phyloP scores from a whole-genome alignment of 768 basidiomycete genomes.

The Amanita subjunquillea region DNA sequence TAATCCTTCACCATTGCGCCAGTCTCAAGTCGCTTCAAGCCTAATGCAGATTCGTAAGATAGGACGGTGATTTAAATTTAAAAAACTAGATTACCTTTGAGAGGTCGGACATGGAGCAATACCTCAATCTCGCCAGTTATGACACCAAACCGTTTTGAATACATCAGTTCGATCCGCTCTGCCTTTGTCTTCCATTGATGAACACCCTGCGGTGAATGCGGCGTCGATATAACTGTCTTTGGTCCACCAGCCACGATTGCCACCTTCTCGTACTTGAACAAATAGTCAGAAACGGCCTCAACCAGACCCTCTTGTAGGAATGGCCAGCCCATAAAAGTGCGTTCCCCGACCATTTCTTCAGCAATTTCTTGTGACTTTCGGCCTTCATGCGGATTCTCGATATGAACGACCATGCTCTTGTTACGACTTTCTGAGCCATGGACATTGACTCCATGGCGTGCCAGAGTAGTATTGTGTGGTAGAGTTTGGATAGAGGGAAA shows the following conservation, averaged over 20 bases:
- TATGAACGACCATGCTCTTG: slow-evolving; percentile 87
- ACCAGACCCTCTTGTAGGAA: slow-evolving; percentile 91
- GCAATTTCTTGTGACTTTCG: slow-evolving; percentile 68
- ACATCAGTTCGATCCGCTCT: slow-evolving; percentile 70
- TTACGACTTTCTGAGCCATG: slow-evolving; percentile 86
- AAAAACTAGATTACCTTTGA: slow-evolving; percentile 57
- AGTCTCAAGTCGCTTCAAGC: slow-evolving; percentile 79
- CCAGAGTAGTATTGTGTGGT: slow-evolving; percentile 65
- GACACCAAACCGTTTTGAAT: slow-evolving; percentile 86
- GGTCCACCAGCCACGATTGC: slow-evolving; percentile 37
- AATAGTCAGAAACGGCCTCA: slow-evolving; percentile 73
- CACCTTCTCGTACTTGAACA: slow-evolving; percentile 80
- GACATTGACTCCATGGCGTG: slow-evolving; percentile 85
- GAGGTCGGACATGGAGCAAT: slow-evolving; percentile 77
- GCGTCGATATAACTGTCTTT: slow-evolving; percentile 54
- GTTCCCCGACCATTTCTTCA: slow-evolving; percentile 59
- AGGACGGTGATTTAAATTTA: neutral
- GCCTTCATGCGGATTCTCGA: slow-evolving; percentile 65
- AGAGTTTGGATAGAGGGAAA: slow-evolving; percentile 90
- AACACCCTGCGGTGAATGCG: slow-evolving; percentile 62
- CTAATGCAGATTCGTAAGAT: slow-evolving; percentile 24
- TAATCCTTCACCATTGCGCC: slow-evolving; percentile 96
- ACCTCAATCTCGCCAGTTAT: slow-evolving; percentile 75
- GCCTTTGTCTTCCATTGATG: slow-evolving; percentile 72
- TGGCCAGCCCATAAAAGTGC: slow-evolving; percentile 84